Percentiles rank a stretch among this genome's conserved stretches.
phyloP scores from a whole-genome alignment of 2,329 filamentous ascomycete genomes.

The Exophiala dermatitidis region DNA sequence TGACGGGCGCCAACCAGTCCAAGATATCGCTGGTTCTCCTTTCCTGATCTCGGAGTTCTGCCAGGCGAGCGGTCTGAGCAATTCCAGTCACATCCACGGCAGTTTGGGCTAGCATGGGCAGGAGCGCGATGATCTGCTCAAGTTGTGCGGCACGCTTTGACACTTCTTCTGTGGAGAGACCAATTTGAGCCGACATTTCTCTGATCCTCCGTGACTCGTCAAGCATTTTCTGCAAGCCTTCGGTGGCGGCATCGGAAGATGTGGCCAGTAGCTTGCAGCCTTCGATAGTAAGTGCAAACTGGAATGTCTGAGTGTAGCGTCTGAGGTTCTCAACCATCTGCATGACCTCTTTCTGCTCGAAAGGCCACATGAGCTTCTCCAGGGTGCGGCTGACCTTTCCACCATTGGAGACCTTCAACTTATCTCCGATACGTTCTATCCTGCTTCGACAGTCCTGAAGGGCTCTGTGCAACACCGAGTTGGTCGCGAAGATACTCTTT shows the following conservation, averaged over 20 bases:
- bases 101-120: constrained; percentile 20
- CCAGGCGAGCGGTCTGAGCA: constrained; percentile 17
- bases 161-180: constrained; percentile 13
- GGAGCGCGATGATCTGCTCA: constrained; percentile 18
- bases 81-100: constrained; percentile 21
- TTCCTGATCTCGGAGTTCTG: constrained; percentile 24
- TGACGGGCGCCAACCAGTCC: constrained; percentile 24
- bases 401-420: constrained; percentile 15
- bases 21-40: constrained; percentile 23
- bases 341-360: constrained; percentile 24
- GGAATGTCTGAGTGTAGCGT: constrained; percentile 22
- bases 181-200: constrained; percentile 15
- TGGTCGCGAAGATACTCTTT: constrained; percentile 14
- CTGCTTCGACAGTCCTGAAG: constrained; percentile 19
- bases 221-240: constrained; percentile 19
- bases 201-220: constrained; percentile 18
- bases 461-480: constrained; percentile 23
- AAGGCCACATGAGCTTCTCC: constrained; percentile 25
- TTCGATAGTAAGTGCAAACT: constrained; percentile 23
- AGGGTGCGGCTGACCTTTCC: constrained; percentile 17
- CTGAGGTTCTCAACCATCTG: constrained; percentile 21
- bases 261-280: constrained; percentile 21
- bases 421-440: constrained; percentile 25
- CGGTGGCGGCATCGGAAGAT: constrained; percentile 17
- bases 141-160: constrained; percentile 12